A percentile compares a stretch with the other conserved stretches of the same genome.
Evolutionary conservation across 495 filamentous ascomycete species (phyloP).

Genomic region (Penicillium waksmanii): DNA sequence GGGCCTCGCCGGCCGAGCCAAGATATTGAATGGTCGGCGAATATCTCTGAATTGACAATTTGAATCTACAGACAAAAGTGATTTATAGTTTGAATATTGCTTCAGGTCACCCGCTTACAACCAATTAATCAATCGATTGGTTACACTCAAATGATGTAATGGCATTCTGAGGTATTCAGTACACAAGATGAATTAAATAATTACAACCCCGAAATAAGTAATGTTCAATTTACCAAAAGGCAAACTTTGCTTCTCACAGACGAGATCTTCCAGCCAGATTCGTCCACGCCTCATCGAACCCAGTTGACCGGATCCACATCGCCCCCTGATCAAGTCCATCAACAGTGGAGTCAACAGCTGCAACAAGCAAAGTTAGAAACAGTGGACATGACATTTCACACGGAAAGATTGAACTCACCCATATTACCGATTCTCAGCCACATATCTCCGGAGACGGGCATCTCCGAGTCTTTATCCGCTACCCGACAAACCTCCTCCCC

Average conservation of each 20-base stretch:
- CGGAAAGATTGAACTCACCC: constrained; percentile 40
- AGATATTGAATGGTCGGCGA: neutral
- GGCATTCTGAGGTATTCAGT: neutral
- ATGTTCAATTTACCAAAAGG: constrained; percentile 3
- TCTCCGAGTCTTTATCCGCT: constrained; percentile 45
- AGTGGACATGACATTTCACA: no score
- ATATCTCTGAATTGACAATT: neutral
- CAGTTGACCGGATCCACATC: constrained; percentile 41
- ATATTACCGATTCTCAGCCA: constrained; percentile 73
- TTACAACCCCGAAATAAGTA: neutral
- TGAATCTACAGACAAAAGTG: no score
- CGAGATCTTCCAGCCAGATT: constrained; percentile 28
- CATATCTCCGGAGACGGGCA: constrained; percentile 63
- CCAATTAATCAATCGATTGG: no score
- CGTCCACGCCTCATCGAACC: constrained; percentile 45
- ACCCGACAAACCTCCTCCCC: constrained; percentile 53
- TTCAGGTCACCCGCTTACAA: no score
- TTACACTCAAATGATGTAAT: neutral
- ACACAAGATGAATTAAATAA: neutral
- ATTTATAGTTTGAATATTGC: no score
- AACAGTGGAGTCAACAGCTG: constrained; percentile 41
- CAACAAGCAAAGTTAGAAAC: constrained; percentile 49
- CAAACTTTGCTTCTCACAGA: constrained; percentile 15
- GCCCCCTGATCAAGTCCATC: constrained; percentile 10
- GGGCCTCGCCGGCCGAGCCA: neutral